phyloP scores from a whole-genome alignment of 2,329 filamentous ascomycete genomes.

The Ophiostoma quercus region DNA sequence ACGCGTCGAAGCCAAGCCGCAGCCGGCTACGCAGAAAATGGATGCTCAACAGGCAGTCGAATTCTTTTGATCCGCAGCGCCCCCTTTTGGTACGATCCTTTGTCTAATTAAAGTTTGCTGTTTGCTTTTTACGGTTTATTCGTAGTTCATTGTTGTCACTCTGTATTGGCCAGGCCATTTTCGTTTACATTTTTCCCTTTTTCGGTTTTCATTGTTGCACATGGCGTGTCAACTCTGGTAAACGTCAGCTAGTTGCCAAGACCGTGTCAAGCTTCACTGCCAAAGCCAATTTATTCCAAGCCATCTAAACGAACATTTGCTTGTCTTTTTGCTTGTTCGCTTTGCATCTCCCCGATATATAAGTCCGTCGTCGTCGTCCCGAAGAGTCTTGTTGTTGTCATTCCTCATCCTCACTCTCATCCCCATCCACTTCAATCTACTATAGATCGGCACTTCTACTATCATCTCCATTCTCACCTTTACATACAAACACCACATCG shows the following conservation, averaged over 20 bases:
- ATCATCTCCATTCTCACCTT: not conserved
- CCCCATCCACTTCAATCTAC: not conserved
- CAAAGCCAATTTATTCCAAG: slow-evolving; percentile 1
- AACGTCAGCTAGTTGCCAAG: not conserved
- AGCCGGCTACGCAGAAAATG: no score
- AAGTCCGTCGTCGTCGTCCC: not conserved
- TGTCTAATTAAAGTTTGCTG: not conserved
- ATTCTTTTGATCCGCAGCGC: not conserved
- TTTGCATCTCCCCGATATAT: not conserved
- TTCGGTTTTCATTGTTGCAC: not conserved
- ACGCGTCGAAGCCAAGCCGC: not conserved
- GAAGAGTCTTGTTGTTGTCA: not conserved
- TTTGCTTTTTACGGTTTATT: no score
- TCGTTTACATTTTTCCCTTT: not conserved
- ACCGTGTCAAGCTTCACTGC: not conserved
- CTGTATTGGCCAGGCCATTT: not conserved
- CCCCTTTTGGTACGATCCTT: not conserved
- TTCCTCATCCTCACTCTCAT: not conserved
- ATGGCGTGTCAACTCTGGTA: not conserved
- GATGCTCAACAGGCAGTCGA: not conserved
- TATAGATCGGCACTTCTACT: not conserved
- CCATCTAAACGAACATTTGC: not conserved
- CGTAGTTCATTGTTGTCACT: no score
- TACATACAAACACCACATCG: not conserved
- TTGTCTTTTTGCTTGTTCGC: not conserved